Evolutionary conservation across 2,329 filamentous ascomycete genomes (phyloP), one percentile per base, ranked within the genome.

Genomic region (Aureobasidium musti): DNA sequence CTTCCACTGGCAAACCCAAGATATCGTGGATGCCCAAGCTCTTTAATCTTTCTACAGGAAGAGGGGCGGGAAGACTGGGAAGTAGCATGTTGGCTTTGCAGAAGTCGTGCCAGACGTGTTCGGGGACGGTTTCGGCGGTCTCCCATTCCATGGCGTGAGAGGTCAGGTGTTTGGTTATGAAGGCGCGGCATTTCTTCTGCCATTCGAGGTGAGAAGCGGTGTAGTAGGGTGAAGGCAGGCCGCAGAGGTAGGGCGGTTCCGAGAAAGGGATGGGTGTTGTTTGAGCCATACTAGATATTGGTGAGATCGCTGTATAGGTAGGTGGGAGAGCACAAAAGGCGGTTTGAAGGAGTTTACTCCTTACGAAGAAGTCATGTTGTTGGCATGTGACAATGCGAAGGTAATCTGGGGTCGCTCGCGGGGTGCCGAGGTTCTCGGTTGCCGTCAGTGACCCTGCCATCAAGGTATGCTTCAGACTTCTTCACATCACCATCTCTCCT

Each of bases 211-310:
- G 89, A 4, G 86, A 86, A 3, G 84, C 81, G 28, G 84, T 87
- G 79, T 90, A 90, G 79, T 91, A 90, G 14, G 89, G 86, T 0
- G 87, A 90, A 0, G 89, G 90, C 2, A 91, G 80, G 63, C 89
- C 89, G 71, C 81, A 82, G 54, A 92, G 82, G 79, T 88, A 92
- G 1, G 89, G 84, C 1, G 90, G 90, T 72, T 92, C 90, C 5
- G 88, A 87, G 78, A 92, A 91, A 60, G 90, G 90, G 30, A 90
- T 75, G 4, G 80, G 72, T 65, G 75, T 69, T 28, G 19, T 2
- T 21, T 39, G 8, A 3, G 61, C 49, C 61, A 65, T 65, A 7
- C n/a, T 53, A 39, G 45, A 7, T n/a, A 33, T 49, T 47, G 57
- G 23, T 35, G n/a, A n/a, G n/a, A n/a, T 17, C 7, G 7, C 11